Base-by-base conservation (phyloP, 345 rosid species). In the Bruguiera sexangula region DNA sequence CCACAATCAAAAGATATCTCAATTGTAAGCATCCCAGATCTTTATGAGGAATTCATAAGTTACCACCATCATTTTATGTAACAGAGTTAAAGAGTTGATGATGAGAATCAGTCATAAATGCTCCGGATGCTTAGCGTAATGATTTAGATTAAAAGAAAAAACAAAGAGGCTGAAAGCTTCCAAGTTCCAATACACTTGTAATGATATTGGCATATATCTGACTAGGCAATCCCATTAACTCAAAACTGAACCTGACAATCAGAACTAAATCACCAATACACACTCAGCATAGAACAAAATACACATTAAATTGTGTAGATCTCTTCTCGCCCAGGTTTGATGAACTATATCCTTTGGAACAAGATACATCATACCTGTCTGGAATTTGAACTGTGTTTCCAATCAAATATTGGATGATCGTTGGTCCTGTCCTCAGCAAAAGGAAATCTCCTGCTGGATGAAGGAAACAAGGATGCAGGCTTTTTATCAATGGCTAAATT, bases 361-460 rank as follows among this genome's bases (percentile, higher is more conserved):
- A 74, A 39, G 21, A 66, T 37, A 60, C 69, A 46, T 22, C 73
- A 55, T 67, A 88, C 99, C 99, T 95, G 92, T 80, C 53, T 87
- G 27, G 86, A 82, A 72, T 79, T 80, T 69, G 91, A 88, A 61
- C 83, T 76, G 59, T 89, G 56, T 83, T 88, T 92, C 98, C 96
- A 95, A 74, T 90, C 93, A 70, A 76, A 84, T 84, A 86, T 80
- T 13, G 87, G 88, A 78, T 85, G 92, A 69, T 80, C 89, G 73
- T 72, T 84, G 74, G 74, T 76, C 30, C 87, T 86, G 69, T 88
- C 93, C 60, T 87, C 96, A 34, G 85, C 67, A 51, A 75, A 84
- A 58, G 93, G 81, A 69, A 83, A 92, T 71, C 93, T 88, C 79
- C 87, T 82, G 73, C 81, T 77, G 46, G 87, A 71, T 70, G 96